Evolutionary conservation across 2,329 filamentous ascomycete species (phyloP).

Genomic region (Talaromyces sp.): DNA sequence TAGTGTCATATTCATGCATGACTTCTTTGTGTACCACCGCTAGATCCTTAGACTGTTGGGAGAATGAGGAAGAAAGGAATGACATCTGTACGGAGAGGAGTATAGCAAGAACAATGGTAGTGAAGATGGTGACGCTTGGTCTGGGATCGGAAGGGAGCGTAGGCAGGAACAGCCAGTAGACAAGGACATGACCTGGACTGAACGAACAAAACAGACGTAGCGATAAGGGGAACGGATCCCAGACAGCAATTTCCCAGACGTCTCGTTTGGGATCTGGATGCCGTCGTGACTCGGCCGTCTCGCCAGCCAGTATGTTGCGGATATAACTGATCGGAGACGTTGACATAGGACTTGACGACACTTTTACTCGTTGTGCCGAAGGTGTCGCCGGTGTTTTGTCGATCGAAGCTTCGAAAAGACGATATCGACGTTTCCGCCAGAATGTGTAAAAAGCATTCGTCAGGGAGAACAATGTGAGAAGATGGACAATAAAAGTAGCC

Average conservation of each 20-base stretch:
- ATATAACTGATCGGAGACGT: conserved; percentile 75
- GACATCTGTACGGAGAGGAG: conserved; percentile 73
- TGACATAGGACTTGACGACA: conserved; percentile 73
- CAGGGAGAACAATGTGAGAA: conserved; percentile 61
- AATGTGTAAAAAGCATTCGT: conserved; percentile 79
- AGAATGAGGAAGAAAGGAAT: conserved; percentile 67
- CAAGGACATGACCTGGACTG: conserved; percentile 84
- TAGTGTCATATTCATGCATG: conserved; percentile 89
- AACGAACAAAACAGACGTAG: conserved; percentile 83
- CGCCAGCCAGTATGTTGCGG: conserved; percentile 59
- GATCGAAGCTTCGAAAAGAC: conserved; percentile 82
- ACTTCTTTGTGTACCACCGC: conserved; percentile 85
- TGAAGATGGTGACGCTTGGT: conserved; percentile 81
- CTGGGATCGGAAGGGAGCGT: conserved; percentile 67
- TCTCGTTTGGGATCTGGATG: conserved; percentile 71
- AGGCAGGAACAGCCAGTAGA: conserved; percentile 85
- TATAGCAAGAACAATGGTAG: conserved; percentile 68
- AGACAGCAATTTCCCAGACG: conserved; percentile 91
- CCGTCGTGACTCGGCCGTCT: conserved; percentile 72
- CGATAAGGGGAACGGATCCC: conserved; percentile 85
- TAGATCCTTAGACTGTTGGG: conserved; percentile 79
- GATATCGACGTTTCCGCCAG: conserved; percentile 75
- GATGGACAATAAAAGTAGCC: conserved; percentile 66
- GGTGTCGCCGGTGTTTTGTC: conserved; percentile 71
- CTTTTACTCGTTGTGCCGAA: conserved; percentile 80